Base-by-base conservation (phyloP, 2,329 filamentous ascomycete species). In the Xylariomycetidae sp. region DNA sequence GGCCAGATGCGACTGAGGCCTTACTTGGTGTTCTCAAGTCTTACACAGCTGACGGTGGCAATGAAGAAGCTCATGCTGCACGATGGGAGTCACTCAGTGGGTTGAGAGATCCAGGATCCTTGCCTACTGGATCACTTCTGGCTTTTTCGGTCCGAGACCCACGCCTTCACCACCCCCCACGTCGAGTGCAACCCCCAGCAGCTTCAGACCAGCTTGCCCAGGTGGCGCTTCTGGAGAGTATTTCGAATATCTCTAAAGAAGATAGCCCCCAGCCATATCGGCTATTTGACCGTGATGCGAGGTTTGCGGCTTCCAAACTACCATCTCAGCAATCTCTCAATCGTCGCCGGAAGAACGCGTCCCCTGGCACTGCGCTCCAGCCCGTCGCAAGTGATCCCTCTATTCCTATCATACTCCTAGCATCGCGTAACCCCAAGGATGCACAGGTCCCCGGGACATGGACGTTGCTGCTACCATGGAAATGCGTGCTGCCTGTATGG, bases 381-480 rank as follows among this genome's bases (percentile, higher is more conserved):
- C 55, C n/a, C 75, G 1, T 67, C 69, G 7, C 44, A 66, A 1
- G 67, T 64, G 88, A 95, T 49, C 85, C 85, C 2, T 64, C 72
- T 2, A 92, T 96, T 12, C 92, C 92, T 1, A 61, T 90, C 24
- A 65, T 90, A 2, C 61, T 93, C 5, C 68, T 86, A 4, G 70
- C 80, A 20, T 76, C 74, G 9, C 72, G 76, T 4, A 56, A 69
- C 8, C 55, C 61, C 9, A 49, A 56, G 1, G 60, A 61, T 23
- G 63, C 58, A 9, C 72, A 70, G 29, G 63, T 67, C 2, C 78
- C 82, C 29, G 82, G 82, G 0, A 79, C 71, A 0, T 96, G 88
- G 87, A 92, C 81, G 0, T 56, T 96, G 2, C 67, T 96, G 16
- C 71, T 92, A 3, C 92, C 92, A 0, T 95, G 90, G 87, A 88